Evolutionary conservation across 805 yeast species (phyloP), one percentile per base, ranked within the genome.

Genomic region (Kodamaea neixiangensis): DNA sequence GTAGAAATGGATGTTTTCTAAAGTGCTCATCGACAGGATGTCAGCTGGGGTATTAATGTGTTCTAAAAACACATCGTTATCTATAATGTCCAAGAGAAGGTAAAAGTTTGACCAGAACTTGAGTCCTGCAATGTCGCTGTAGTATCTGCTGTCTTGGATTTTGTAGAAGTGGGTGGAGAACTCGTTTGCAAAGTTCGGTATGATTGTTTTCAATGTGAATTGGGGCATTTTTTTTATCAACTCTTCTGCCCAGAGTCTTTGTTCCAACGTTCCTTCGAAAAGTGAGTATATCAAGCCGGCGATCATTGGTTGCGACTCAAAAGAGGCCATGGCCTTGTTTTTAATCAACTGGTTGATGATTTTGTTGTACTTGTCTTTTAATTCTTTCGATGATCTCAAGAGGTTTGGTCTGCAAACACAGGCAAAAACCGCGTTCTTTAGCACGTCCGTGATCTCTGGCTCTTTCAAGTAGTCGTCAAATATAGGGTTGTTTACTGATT

Each of bases 211-310:
- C 49, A 19, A 11, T 48, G 43, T 35, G 44, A 13, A n/a, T 39
- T 45, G 15, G 42, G 31, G 47, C 44, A 60, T 35, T 37, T 49
- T 20, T 34, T 41, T 42, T 6, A 22, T n/a, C n/a, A 22, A 19
- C 22, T 11, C 15, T 35, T 51, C 68, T 65, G 86, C 79, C 86
- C 87, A 85, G 1, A 58, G 53, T 31, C 72, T 68, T 56, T 81
- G 80, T 3, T 63, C 67, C 0, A 60, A 59, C 14, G 71, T 67
- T 0, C 88, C 90, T 49, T 80, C 83, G 50, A 82, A 80, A 51
- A 81, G 59, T 35, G 83, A 72, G 61, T 72, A 82, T 5, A 86
- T 62, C 6, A 77, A 49, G 2, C 87, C 88, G 0, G 91, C 83
- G 4, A 48, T 40, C 20, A 48, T 31, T 6, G 20, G 21, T 7